A percentile compares a stretch with the other conserved stretches of the same genome.
Conservation (phyloP, 2,329 filamentous ascomycete species). For the Sporothrix pallida region DNA sequence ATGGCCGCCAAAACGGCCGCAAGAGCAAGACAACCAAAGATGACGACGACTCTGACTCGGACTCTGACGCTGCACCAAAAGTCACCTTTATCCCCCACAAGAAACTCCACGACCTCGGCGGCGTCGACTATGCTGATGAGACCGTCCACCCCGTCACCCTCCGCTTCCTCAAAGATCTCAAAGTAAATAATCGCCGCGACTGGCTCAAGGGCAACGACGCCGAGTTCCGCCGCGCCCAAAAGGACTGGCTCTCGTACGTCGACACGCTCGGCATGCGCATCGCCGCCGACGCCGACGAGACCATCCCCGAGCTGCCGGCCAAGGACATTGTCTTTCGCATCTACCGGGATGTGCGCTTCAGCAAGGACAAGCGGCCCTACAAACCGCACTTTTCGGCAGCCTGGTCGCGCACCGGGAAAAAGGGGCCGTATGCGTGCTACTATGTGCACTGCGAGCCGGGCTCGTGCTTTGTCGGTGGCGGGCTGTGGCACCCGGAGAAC, state of each 20-base stretch:
- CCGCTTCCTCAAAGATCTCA: constrained; percentile 63
- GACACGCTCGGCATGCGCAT: constrained; percentile 73
- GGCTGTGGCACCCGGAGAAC: constrained; percentile 79
- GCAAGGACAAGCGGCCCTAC: constrained; percentile 83
- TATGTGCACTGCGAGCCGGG: constrained; percentile 82
- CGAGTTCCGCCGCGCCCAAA: constrained; percentile 77
- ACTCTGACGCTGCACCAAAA: constrained; percentile 46
- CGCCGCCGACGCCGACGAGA: constrained; percentile 70
- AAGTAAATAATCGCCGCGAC: constrained; percentile 62
- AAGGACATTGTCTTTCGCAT: constrained; percentile 90
- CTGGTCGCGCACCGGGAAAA: constrained; percentile 85
- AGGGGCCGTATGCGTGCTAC: constrained; percentile 86
- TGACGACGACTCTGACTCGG: constrained; percentile 47
- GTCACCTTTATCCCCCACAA: constrained; percentile 52
- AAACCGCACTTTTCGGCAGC: constrained; percentile 84
- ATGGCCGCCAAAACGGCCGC: neutral
- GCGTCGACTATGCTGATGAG: constrained; percentile 57
- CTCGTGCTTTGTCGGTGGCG: constrained; percentile 74
- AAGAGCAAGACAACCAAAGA: constrained; percentile 41
- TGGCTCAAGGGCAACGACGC: constrained; percentile 76
- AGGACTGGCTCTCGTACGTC: constrained; percentile 82
- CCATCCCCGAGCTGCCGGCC: constrained; percentile 81
- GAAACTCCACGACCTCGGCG: constrained; percentile 50
- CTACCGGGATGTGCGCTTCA: constrained; percentile 85
- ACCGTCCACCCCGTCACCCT: constrained; percentile 64